Base-by-base conservation (phyloP, 352 stramenopile genomes). In the Globisporangium viniferum region DNA sequence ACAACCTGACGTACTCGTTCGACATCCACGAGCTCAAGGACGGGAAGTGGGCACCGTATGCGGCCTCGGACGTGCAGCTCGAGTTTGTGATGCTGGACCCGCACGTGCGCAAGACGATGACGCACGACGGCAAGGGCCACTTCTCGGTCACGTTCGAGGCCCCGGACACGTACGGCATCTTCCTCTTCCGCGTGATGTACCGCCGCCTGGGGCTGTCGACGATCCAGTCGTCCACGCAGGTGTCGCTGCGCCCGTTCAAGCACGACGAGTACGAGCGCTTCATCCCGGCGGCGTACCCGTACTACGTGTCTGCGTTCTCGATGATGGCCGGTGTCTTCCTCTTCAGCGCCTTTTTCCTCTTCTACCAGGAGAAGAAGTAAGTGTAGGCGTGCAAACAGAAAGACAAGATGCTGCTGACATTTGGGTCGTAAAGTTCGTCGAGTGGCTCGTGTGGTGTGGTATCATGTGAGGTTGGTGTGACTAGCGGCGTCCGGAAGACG, bases 241-340 rank as follows among this genome's bases (percentile, higher is more conserved):
- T 98, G 39, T 96, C 85, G 31, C 80, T 98, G 39, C 91, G 94
- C 14, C 94, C 93, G 53, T 98, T 92, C 85, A 98, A 97, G 79
- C 94, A 98, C 80, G 93, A 98, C 79, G 94, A 98, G 78, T 98
- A 98, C 81, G 92, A 98, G 75, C 86, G 94, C 63, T 98, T 98
- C 79, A 97, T 98, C 63, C 80, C 90, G 3, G 87, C 84, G 7
- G 94, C 94, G 31, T 98, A 91, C 73, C 94, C 93, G 49, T 72
- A 98, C 82, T 98, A 98, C 73, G 80, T 86, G 3, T 94, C 86
- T 48, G 88, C 89, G 33, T 95, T 98, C 68, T 94, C 90, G 33
- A 93, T 97, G 75, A 97, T 97, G 90, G 73, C 77, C 8, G 93
- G 87, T 44, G 92, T 98, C 63, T 93, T 97, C 66, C 68, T 97